These are phyloP conservation scores for Circinella umbellata DNA, from an alignment of 371 early-diverging fungal genomes.

Conservation along the genomic window DNA sequence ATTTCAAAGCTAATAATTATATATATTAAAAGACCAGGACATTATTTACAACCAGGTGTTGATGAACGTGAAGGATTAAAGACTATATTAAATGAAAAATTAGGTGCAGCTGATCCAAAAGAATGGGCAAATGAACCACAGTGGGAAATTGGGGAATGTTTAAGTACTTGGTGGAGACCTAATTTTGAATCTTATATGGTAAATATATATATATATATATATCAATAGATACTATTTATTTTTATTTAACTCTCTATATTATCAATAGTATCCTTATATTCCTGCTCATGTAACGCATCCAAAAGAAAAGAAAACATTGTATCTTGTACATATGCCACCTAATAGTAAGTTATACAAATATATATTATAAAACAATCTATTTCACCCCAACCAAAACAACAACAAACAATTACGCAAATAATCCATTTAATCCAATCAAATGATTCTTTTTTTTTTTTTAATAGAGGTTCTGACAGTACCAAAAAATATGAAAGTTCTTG, in stretches of 20 bases:
- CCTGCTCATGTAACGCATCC: constrained; percentile 82
- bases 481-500: constrained; percentile 78
- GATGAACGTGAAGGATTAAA: constrained; percentile 76
- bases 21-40: constrained; percentile 78
- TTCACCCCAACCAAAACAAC: not conserved
- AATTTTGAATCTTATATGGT: constrained; percentile 83
- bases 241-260: too few species aligned
- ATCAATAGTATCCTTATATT: constrained; percentile 74
- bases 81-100: constrained; percentile 56
- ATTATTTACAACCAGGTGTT: constrained; percentile 71
- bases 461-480: constrained; percentile 79
- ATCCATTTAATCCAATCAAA: not conserved
- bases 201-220: too few species aligned
- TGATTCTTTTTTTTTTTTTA: not conserved
- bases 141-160: constrained; percentile 78
- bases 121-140: constrained; percentile 45
- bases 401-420: not conserved
- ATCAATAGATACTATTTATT: too few species aligned
- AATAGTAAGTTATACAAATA: constrained; percentile 67
- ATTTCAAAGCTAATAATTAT: not conserved
- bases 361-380: too few species aligned
- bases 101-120: constrained; percentile 45
- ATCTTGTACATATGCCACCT: constrained; percentile 78
- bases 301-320: constrained; percentile 79
- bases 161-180: constrained; percentile 81